Evolutionary conservation across 345 rosid species (phyloP), one percentile per base, ranked within the genome.

Genomic region (Acer negundo): DNA sequence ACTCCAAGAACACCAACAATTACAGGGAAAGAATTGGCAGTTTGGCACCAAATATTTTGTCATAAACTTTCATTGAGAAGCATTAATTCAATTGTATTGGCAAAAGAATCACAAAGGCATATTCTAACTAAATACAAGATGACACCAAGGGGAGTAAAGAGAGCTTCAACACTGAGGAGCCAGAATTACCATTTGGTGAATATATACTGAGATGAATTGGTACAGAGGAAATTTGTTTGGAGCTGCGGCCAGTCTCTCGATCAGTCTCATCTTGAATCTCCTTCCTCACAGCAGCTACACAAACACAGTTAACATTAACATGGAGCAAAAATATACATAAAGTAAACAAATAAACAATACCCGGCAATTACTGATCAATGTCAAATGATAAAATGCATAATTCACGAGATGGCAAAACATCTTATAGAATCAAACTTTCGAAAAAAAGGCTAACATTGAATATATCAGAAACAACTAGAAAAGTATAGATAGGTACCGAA

Each of bases 241-340:
- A 49, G 10, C 38, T 35, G 38, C 93, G 91, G 16, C 99, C 99
- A 56, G 99, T 97, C 87, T 97, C 99, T 82, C 99, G 72, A 85
- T 97, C 99, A 62, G 99, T 97, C 89, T 97, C 99, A 76, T 97
- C 99, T 78, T 90, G 87, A 79, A 97, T 97, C 92, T 97, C 99
- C 88, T 90, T 94, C 89, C 99, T 89, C 84, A 97, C 98, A 74
- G 98, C 98, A 82, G 93, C 99, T 96, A 79, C 70, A 80, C 35
- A 78, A 17, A 75, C 15, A 24, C 44, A 69, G 55, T 68, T 40
- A 70, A 49, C 53, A 58, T 67, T 47, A 62, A 42, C 12, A 19
- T 63, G n/a, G 55, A 58, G 35, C 40, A 62, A 28, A 46, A 72
- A 17, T 24, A 44, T 12, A 72, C 35, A 73, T 20, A 80, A 15